Conservation (phyloP, 2,329 filamentous ascomycete genomes). For the Fusarium sp. region DNA sequence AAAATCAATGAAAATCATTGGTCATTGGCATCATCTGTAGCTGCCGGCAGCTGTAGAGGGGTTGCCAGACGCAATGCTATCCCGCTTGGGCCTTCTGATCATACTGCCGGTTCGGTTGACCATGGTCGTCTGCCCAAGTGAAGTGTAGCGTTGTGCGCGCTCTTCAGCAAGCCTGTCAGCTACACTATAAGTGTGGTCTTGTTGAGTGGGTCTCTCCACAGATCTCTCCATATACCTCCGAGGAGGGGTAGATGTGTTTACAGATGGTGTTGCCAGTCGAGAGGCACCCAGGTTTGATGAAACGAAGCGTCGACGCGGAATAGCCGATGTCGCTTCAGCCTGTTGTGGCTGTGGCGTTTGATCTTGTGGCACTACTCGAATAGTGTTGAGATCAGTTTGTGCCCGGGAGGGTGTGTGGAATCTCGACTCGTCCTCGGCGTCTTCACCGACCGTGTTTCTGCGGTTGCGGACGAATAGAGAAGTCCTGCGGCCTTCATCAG, state of each 20-base stretch:
- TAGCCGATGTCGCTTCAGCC: conserved; percentile 43
- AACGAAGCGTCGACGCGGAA: conserved; percentile 67
- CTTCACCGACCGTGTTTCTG: conserved; percentile 60
- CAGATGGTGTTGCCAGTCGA: conserved; percentile 58
- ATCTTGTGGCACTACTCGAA: conserved; percentile 51
- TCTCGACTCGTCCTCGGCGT: conserved; percentile 62
- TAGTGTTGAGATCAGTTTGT: conserved; percentile 64
- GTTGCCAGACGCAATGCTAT: conserved; percentile 54
- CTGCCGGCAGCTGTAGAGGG: conserved; percentile 56
- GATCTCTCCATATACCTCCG: conserved; percentile 65
- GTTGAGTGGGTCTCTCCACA: conserved; percentile 37
- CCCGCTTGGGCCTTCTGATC: conserved; percentile 58
- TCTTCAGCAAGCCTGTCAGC: conserved; percentile 45
- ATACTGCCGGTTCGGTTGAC: conserved; percentile 62
- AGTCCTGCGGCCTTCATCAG: conserved; percentile 60
- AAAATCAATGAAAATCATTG: conserved; percentile 45
- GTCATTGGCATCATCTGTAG: conserved; percentile 59
- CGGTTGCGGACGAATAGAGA: conserved; percentile 61
- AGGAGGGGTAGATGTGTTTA: conserved; percentile 54
- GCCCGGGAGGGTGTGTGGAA: conserved; percentile 71
- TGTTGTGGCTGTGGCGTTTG: conserved; percentile 44
- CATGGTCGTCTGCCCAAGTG: conserved; percentile 58
- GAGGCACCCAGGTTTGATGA: conserved; percentile 62
- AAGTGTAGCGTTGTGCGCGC: conserved; percentile 56
- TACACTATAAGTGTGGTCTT: conserved; percentile 53